Evolutionary conservation across 2,329 filamentous ascomycete species (phyloP).

Genomic region (Colletotrichum sp.): DNA sequence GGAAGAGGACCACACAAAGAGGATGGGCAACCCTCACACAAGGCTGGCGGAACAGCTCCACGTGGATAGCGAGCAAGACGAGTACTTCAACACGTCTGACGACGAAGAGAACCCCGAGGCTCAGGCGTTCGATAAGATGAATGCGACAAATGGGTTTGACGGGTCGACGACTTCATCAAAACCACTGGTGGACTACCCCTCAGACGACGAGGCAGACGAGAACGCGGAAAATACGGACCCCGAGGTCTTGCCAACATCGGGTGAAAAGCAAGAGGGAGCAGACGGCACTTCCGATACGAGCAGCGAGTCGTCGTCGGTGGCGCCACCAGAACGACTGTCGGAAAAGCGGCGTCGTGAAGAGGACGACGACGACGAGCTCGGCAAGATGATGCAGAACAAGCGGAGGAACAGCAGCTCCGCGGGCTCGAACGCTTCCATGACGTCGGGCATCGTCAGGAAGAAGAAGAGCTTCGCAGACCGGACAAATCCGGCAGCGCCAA

Average conservation of each 20-base stretch:
- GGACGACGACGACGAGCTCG: slow-evolving; percentile 91
- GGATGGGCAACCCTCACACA: slow-evolving; percentile 44
- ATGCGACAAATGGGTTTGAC: slow-evolving; percentile 61
- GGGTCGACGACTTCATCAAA: slow-evolving; percentile 63
- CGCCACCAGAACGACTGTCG: slow-evolving; percentile 77
- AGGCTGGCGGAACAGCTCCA: slow-evolving; percentile 75
- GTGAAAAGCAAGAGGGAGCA: slow-evolving; percentile 22
- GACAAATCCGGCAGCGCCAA: slow-evolving; percentile 44
- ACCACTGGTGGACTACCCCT: slow-evolving; percentile 89
- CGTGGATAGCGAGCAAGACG: slow-evolving; percentile 84
- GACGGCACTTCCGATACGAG: slow-evolving; percentile 17
- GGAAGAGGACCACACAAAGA: slow-evolving; percentile 60
- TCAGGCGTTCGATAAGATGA: slow-evolving; percentile 34
- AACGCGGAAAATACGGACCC: slow-evolving; percentile 67
- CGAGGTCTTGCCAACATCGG: slow-evolving; percentile 40
- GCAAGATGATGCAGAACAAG: slow-evolving; percentile 75
- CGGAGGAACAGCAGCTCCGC: slow-evolving; percentile 64
- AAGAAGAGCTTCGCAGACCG: slow-evolving; percentile 52
- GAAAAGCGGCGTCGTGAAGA: slow-evolving; percentile 93
- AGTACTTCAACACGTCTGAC: slow-evolving; percentile 92
- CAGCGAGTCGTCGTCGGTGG: slow-evolving; percentile 34
- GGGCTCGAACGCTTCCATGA: slow-evolving; percentile 41
- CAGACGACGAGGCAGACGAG: slow-evolving; percentile 78
- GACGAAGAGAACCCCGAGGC: slow-evolving; percentile 47
- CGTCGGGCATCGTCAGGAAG: slow-evolving; percentile 44